phyloP scores from a whole-genome alignment of 305 asterid genomes.

The Coffea humblotiana region DNA sequence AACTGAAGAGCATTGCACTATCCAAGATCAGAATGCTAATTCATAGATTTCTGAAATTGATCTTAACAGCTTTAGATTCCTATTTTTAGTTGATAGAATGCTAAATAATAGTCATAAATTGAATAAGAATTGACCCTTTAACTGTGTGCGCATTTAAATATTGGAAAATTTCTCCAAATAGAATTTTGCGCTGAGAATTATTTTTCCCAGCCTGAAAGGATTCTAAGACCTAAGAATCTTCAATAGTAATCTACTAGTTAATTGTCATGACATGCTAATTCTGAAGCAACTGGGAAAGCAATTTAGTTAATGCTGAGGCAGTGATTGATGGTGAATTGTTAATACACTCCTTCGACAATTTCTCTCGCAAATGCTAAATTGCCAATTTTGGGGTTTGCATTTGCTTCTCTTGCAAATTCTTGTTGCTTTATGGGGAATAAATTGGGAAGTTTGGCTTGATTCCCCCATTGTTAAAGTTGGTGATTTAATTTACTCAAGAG shows the following conservation, averaged over 20 bases:
- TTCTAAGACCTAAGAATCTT: neutral
- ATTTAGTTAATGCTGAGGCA: neutral
- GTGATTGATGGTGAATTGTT: neutral
- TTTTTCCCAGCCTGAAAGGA: neutral
- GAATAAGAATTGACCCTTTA: neutral
- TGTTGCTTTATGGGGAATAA: neutral
- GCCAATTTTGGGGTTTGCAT: neutral
- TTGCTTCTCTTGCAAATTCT: neutral
- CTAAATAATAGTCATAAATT: neutral
- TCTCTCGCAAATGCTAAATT: neutral
- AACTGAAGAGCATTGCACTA: neutral
- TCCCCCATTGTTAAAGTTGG: neutral
- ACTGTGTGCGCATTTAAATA: neutral
- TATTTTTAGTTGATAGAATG: neutral
- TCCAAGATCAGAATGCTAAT: neutral
- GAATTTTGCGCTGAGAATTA: neutral
- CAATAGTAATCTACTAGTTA: neutral
- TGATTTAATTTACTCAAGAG: neutral
- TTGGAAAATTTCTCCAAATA: neutral
- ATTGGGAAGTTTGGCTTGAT: neutral
- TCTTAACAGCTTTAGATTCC: neutral
- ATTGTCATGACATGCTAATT: neutral
- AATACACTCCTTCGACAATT: neutral
- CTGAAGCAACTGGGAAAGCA: neutral
- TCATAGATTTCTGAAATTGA: neutral